Evolutionary conservation across 495 filamentous ascomycete genomes (phyloP).

Genomic region (Zalerion maritima): DNA sequence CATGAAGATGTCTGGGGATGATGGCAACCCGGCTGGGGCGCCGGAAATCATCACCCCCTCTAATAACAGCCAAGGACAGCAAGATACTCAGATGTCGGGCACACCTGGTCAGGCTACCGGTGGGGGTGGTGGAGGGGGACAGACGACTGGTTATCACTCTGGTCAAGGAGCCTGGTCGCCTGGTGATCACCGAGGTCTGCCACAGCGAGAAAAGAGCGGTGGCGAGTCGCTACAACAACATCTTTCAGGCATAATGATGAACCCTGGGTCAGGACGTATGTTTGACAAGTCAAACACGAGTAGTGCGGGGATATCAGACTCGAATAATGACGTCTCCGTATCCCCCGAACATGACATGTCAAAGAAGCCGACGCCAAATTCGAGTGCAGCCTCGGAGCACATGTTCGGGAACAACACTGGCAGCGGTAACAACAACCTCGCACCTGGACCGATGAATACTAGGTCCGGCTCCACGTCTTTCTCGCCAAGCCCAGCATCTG

Average conservation of each 20-base stretch:
- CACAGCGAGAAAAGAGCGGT: conserved; percentile 17
- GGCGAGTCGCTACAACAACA: conserved; percentile 8
- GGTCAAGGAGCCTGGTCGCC: conserved; percentile 19
- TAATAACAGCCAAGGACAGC: conserved; percentile 8
- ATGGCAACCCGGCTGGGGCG: conserved; percentile 14
- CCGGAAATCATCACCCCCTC: conserved; percentile 17
- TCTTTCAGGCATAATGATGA: conserved; percentile 7
- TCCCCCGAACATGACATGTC: conserved; percentile 26
- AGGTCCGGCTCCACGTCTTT: conserved; percentile 28
- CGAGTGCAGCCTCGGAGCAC: conserved; percentile 31
- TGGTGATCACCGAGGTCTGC: conserved; percentile 19
- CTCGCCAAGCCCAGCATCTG: conserved; percentile 26
- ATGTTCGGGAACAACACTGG: too few relatives aligned
- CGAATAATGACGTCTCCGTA: conserved; percentile 22
- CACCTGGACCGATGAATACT: conserved; percentile 12
- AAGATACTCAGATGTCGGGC: conserved; percentile 10
- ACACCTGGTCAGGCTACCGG: too few relatives aligned
- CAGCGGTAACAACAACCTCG: too few relatives aligned
- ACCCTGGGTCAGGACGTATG: conserved; percentile 6
- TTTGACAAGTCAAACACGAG: conserved; percentile 12
- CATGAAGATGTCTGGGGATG: conserved; percentile 16
- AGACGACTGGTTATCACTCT: too few relatives aligned
- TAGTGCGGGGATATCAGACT: conserved; percentile 14
- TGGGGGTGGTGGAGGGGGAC: too few relatives aligned
- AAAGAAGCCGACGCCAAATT: conserved; percentile 35